Evolutionary conservation across 169 alveolate species (phyloP), one percentile per base, ranked within the genome.

Genomic region (Plasmodium chabaudi): DNA sequence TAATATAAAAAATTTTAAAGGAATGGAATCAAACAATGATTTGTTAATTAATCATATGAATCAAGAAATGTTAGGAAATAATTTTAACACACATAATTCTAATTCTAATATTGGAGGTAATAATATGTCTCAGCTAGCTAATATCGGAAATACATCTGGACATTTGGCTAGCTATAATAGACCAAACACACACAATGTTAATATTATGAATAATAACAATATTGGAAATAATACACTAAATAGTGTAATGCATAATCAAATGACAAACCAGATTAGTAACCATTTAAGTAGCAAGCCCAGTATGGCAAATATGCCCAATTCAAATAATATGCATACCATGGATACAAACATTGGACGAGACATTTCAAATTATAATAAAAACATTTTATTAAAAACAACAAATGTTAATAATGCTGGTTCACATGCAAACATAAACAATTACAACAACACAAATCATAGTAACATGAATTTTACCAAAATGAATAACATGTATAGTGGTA

Each of bases 101-200:
- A 23, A 73, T 73, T 39, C 44, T 19, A 61, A 63, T 13, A 34
- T 46, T 5, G 7, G 21, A 39, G 46, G 61, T 13, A 72, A n/a
- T 23, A 72, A 60, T 42, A 72, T 7, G 51, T 23, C n/a, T 12
- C 42, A 1, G 55, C 27, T 56, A 51, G 59, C 21, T n/a, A 39
- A 6, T 46, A 27, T 34, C 5, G 42, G 42, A 34, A 34, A 34
- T 34, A 4, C 42, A 5, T 3, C 42, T 34, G 42, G 42, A 0
- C 6, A 34, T 34, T 34, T 34, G 42, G 42, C 42, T 34, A 34
- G 7, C 7, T 34, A 34, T 34, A 34, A 34, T 4, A 34, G 42
- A 3, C 42, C 42, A 3, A 34, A 34, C 7, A 34, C 42, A 1
- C 42, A 34, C 42, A 34, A 34, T 34, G 7, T 73, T 12, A 59